These are phyloP conservation scores for Suhomyces emberorum DNA, from an alignment of 805 yeast species.

Conservation along the genomic window DNA sequence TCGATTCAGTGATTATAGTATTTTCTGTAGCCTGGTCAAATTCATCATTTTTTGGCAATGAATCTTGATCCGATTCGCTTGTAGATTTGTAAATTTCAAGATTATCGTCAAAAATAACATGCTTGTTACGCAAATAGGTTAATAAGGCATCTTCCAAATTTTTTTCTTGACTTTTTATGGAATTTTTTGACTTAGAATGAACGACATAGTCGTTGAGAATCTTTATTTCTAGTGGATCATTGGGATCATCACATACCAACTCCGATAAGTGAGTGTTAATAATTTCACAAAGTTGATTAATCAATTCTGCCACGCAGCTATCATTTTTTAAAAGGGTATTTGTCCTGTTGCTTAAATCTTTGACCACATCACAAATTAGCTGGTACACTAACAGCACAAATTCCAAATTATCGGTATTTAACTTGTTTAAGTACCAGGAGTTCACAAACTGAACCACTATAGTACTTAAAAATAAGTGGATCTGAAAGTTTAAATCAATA, in stretches of 20 bases:
- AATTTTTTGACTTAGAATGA: neutral
- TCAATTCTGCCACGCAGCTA: slow-evolving; percentile 11
- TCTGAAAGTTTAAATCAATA: slow-evolving; percentile 27
- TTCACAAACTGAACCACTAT: slow-evolving; percentile 16
- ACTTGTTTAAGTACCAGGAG: slow-evolving; percentile 16
- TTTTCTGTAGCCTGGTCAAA: slow-evolving; percentile 1
- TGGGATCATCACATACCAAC: slow-evolving; percentile 11
- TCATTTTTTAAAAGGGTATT: slow-evolving; percentile 8
- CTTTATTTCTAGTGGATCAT: slow-evolving; percentile 2
- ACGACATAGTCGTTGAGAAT: slow-evolving; percentile 1
- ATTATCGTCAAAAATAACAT: slow-evolving; percentile 16
- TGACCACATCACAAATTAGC: slow-evolving; percentile 22
- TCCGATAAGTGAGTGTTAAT: slow-evolving; percentile 21
- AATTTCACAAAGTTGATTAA: slow-evolving; percentile 22
- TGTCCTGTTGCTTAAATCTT: slow-evolving; percentile 21
- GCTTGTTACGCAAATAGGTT: slow-evolving; percentile 10
- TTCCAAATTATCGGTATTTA: slow-evolving; percentile 31
- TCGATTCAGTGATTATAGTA: neutral
- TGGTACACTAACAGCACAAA: slow-evolving; percentile 26
- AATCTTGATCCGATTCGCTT: neutral
- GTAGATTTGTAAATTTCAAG: neutral
- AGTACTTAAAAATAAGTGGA: slow-evolving; percentile 36
- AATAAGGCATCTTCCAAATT: slow-evolving; percentile 1
- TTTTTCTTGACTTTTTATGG: neutral
- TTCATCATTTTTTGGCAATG: slow-evolving; percentile 2